These are phyloP conservation scores for Neofusicoccum parvum DNA, from an alignment of 2,329 filamentous ascomycete genomes.

Conservation along the genomic window DNA sequence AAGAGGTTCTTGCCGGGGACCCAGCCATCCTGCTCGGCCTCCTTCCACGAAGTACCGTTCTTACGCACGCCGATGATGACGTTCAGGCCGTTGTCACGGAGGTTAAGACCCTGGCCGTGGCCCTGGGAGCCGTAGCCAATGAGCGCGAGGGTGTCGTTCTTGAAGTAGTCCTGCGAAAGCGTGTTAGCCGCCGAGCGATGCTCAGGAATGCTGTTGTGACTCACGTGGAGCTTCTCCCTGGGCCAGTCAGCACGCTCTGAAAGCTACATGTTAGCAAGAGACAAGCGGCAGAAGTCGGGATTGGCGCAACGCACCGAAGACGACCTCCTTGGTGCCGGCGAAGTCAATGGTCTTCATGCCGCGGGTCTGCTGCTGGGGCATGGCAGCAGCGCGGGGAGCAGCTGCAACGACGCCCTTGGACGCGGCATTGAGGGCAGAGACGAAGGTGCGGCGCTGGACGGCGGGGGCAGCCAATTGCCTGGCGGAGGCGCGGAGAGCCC, in stretches of 20 bases:
- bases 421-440: slow-evolving; percentile 58
- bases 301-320: slow-evolving; percentile 71
- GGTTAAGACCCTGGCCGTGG: slow-evolving; percentile 98
- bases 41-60: slow-evolving; percentile 97
- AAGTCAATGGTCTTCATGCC: slow-evolving; percentile 99
- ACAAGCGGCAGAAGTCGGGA: slow-evolving; percentile 26
- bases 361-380: slow-evolving; percentile 68
- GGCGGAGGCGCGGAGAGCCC: slow-evolving; percentile 60
- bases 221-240: slow-evolving; percentile 92
- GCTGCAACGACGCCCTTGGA: slow-evolving; percentile 47
- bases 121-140: slow-evolving; percentile 99
- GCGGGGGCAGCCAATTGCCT: slow-evolving; percentile 56
- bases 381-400: slow-evolving; percentile 48
- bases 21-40: slow-evolving; percentile 96
- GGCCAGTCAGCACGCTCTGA: slow-evolving; percentile 98
- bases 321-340: slow-evolving; percentile 89
- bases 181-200: slow-evolving; percentile 31
- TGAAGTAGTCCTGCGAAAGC: slow-evolving; percentile 85
- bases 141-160: slow-evolving; percentile 97
- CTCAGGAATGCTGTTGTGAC: slow-evolving; percentile 41
- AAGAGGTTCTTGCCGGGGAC: slow-evolving; percentile 98
- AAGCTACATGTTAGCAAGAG: slow-evolving; percentile 32
- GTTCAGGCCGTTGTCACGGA: slow-evolving; percentile 99
- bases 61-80: slow-evolving; percentile 99
- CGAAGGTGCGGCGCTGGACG: slow-evolving; percentile 59